These are phyloP conservation scores for Globisporangium emineosum DNA, from an alignment of 352 stramenopile species.

Conservation along the genomic window DNA sequence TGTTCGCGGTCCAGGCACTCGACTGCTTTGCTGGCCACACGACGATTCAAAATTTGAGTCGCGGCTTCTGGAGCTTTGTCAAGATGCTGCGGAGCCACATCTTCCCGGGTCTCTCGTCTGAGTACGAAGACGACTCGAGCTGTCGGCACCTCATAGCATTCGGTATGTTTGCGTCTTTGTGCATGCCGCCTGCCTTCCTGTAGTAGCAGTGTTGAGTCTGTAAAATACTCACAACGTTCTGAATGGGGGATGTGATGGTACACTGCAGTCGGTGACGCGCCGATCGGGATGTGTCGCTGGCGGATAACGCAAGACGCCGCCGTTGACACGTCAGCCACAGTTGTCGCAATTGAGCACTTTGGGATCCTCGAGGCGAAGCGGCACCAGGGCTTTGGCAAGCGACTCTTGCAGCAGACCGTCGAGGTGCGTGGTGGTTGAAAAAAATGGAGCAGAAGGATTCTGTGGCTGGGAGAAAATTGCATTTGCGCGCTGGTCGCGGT, in stretches of 20 bases:
- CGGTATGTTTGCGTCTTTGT: too few relatives aligned
- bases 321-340: constrained; percentile 31
- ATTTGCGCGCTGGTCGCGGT: too few relatives aligned
- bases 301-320: constrained; percentile 21
- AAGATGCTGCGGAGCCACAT: constrained; percentile 49
- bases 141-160: constrained; percentile 62
- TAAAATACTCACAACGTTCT: neutral
- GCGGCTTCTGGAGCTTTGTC: constrained; percentile 46
- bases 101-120: constrained; percentile 27
- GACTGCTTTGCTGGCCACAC: constrained; percentile 42
- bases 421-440: neutral
- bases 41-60: constrained; percentile 26
- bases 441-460: neutral
- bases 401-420: constrained; percentile 28
- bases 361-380: constrained; percentile 55
- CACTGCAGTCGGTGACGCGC: constrained; percentile 59
- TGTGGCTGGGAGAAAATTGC: neutral
- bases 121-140: constrained; percentile 33
- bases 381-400: constrained; percentile 43
- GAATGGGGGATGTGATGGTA: neutral
- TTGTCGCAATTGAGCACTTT: constrained; percentile 58
- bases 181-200: too few relatives aligned
- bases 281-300: constrained; percentile 60
- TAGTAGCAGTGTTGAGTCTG: neutral
- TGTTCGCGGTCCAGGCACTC: constrained; percentile 51